Evolutionary conservation across 140 eudicot genomes (phyloP).

Genomic region (Flaveria floridana): DNA sequence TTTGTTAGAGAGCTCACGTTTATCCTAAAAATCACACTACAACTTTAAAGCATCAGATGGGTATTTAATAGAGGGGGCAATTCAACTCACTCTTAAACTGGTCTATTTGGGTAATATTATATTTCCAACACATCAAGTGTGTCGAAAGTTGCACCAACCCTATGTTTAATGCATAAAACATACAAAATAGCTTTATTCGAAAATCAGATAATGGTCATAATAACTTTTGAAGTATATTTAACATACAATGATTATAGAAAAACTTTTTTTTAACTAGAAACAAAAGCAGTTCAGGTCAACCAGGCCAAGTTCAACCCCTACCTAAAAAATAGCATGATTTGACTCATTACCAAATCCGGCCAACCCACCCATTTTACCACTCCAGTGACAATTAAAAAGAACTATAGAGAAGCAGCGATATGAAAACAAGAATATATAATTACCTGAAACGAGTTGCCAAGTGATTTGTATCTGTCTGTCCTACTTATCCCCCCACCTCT

Average conservation of each 20-base stretch:
- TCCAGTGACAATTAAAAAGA: neutral
- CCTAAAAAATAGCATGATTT: neutral
- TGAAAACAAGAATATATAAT: constrained; percentile 10
- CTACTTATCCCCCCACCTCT: constrained; percentile 93
- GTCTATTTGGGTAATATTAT: neutral
- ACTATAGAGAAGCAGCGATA: neutral
- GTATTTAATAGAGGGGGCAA: neutral
- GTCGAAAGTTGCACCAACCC: neutral
- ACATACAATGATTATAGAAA: neutral
- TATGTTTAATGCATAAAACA: neutral
- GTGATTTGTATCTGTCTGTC: constrained; percentile 81
- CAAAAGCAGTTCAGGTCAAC: neutral
- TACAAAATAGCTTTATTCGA: neutral
- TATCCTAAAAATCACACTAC: neutral
- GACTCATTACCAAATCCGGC: neutral
- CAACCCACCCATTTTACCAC: neutral
- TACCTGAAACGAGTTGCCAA: constrained; percentile 95
- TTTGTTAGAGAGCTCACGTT: neutral
- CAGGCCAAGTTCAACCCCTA: neutral
- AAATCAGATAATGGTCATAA: neutral
- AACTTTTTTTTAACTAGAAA: neutral
- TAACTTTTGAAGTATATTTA: neutral
- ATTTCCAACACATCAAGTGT: neutral
- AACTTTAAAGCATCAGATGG: neutral
- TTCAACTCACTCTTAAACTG: neutral